Percentiles rank a stretch among this genome's conserved stretches.
phyloP scores from a whole-genome alignment of 768 basidiomycete genomes.

The Lepiota brunneoincarnata region DNA sequence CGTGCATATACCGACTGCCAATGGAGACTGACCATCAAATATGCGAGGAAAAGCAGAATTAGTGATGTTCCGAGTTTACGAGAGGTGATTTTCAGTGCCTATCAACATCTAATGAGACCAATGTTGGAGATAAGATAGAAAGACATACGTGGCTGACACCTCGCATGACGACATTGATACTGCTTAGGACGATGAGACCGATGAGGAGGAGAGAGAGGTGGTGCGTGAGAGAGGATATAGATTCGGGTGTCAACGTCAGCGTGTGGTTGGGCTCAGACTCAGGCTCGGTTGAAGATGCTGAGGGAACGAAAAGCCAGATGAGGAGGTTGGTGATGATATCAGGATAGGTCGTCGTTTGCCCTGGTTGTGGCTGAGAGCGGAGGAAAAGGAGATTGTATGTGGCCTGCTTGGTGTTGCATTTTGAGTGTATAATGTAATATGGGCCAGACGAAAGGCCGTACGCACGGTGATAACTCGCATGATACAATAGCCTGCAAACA shows the following conservation, averaged over 20 bases:
- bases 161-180: constrained; percentile 64
- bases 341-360: constrained; percentile 31
- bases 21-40: constrained; percentile 66
- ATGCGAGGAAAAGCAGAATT: constrained; percentile 74
- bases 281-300: constrained; percentile 18
- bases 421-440: neutral
- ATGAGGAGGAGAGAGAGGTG: constrained; percentile 66
- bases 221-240: constrained; percentile 39
- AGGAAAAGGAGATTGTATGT: constrained; percentile 44
- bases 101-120: neutral
- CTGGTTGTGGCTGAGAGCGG: constrained; percentile 27
- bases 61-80: constrained; percentile 70
- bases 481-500: constrained; percentile 69
- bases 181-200: constrained; percentile 73
- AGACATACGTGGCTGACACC: constrained; percentile 58
- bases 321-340: constrained; percentile 38
- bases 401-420: constrained; percentile 35
- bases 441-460: constrained; percentile 6
- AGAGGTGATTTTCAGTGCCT: constrained; percentile 65
- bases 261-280: no score
- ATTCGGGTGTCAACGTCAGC: constrained; percentile 22
- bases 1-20: constrained; percentile 1
- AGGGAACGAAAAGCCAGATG: constrained; percentile 28
- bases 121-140: neutral
- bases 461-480: constrained; percentile 61